phyloP scores from a whole-genome alignment of 805 yeast genomes.

The Cyberlindnera meyerae region DNA sequence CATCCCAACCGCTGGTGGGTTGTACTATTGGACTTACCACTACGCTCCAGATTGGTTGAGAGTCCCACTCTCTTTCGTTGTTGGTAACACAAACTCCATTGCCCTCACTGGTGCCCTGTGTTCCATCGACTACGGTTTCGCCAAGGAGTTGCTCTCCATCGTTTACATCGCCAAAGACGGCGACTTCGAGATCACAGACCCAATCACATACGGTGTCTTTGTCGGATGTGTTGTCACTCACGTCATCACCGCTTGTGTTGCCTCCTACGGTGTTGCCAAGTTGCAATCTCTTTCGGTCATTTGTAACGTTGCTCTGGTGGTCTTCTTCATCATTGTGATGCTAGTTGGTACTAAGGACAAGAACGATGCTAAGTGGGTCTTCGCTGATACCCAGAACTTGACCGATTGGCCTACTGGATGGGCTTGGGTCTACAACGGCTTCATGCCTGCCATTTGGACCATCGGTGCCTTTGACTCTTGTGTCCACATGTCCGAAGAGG shows the following conservation, averaged over 20 bases:
- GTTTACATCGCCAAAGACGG: slow-evolving; percentile 53
- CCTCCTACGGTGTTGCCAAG: slow-evolving; percentile 52
- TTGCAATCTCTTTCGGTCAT: slow-evolving; percentile 56
- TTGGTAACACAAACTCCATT: slow-evolving; percentile 64
- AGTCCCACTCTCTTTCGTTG: slow-evolving; percentile 53
- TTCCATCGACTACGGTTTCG: slow-evolving; percentile 66
- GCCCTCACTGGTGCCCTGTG: slow-evolving; percentile 65
- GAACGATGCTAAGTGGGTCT: slow-evolving; percentile 49
- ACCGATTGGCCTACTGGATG: slow-evolving; percentile 56
- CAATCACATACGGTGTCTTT: slow-evolving; percentile 58
- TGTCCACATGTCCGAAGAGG: slow-evolving; percentile 70
- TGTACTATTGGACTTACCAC: slow-evolving; percentile 64
- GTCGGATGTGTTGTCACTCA: slow-evolving; percentile 55
- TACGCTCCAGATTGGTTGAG: slow-evolving; percentile 53
- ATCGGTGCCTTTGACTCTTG: slow-evolving; percentile 70
- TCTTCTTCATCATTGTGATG: slow-evolving; percentile 55
- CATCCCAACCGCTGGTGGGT: slow-evolving; percentile 72
- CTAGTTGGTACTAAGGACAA: slow-evolving; percentile 48
- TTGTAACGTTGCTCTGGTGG: slow-evolving; percentile 47
- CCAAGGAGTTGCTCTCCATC: slow-evolving; percentile 53
- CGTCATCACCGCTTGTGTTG: slow-evolving; percentile 46
- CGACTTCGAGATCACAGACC: slow-evolving; percentile 47
- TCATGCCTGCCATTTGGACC: slow-evolving; percentile 70
- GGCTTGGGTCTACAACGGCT: slow-evolving; percentile 42
- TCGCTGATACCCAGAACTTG: slow-evolving; percentile 44